Conservation (phyloP, 192 early-diverging fungal genomes). For the Coemansia sp. region DNA sequence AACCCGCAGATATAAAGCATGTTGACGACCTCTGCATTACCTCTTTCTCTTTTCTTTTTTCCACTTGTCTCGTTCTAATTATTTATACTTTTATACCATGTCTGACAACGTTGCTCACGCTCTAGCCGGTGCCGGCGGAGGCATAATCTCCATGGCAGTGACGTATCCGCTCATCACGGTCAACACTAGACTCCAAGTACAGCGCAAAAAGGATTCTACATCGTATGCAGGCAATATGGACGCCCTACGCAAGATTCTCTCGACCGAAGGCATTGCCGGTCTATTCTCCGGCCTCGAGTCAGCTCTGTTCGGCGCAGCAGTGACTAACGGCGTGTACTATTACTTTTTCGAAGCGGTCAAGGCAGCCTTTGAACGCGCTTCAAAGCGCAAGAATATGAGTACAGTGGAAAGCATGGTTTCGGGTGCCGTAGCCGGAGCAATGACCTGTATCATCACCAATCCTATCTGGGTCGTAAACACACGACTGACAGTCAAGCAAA, state of each 20-base stretch:
- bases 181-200: conserved; percentile 82
- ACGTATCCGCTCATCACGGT: conserved; percentile 90
- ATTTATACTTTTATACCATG: conserved; percentile 48
- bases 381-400: conserved; percentile 67
- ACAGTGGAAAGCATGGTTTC: conserved; percentile 92
- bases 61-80: conserved; percentile 2
- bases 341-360: conserved; percentile 92
- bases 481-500: conserved; percentile 79
- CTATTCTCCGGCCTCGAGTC: conserved; percentile 95
- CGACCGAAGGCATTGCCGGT: conserved; percentile 85
- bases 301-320: conserved; percentile 94
- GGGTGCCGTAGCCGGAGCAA: conserved; percentile 85
- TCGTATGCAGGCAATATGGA: conserved; percentile 71
- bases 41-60: neutral
- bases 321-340: conserved; percentile 93
- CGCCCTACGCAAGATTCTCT: conserved; percentile 86
- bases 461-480: conserved; percentile 99
- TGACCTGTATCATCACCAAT: conserved; percentile 89
- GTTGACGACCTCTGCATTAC: neutral
- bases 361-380: conserved; percentile 75
- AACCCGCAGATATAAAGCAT: neutral
- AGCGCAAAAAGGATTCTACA: conserved; percentile 65
- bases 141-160: conserved; percentile 89
- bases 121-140: conserved; percentile 82
- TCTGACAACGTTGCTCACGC: conserved; percentile 85